These are phyloP conservation scores for Rhodosporidiobolus odoratus DNA, from an alignment of 768 basidiomycete genomes.

Conservation along the genomic window DNA sequence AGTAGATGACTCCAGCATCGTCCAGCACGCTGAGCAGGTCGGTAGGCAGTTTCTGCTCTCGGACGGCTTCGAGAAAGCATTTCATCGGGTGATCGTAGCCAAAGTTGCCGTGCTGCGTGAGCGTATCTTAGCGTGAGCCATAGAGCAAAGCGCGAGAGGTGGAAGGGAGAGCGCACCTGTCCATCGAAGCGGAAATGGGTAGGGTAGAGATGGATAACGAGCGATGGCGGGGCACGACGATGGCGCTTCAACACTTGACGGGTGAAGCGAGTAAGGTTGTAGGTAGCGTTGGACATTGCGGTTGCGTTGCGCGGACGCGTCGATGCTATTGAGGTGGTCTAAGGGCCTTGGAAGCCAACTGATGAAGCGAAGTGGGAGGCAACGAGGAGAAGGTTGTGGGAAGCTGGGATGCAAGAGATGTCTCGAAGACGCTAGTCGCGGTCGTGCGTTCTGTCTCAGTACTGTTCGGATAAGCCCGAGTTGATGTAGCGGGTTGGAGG, in stretches of 20 bases:
- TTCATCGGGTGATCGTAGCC: slow-evolving; percentile 49
- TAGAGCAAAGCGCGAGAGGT: not conserved
- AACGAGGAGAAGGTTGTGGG: not conserved
- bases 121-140: not conserved
- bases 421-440: too few relatives aligned
- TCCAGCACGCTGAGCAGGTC: slow-evolving; percentile 47
- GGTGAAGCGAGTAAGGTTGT: slow-evolving; percentile 49
- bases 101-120: slow-evolving; percentile 45
- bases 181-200: slow-evolving; percentile 49
- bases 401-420: too few relatives aligned
- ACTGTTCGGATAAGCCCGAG: too few relatives aligned
- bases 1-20: slow-evolving; percentile 38
- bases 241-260: slow-evolving; percentile 48
- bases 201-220: slow-evolving; percentile 49
- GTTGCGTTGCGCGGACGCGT: not conserved
- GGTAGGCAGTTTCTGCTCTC: slow-evolving; percentile 48
- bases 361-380: not conserved
- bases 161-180: slow-evolving; percentile 42
- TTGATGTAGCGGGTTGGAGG: too few relatives aligned
- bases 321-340: not conserved
- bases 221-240: slow-evolving; percentile 46
- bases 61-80: slow-evolving; percentile 49
- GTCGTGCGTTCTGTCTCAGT: too few relatives aligned
- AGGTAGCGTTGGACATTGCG: slow-evolving; percentile 41
- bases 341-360: not conserved